phyloP scores from a whole-genome alignment of 805 yeast genomes.

The Maudiozyma turicensis region DNA sequence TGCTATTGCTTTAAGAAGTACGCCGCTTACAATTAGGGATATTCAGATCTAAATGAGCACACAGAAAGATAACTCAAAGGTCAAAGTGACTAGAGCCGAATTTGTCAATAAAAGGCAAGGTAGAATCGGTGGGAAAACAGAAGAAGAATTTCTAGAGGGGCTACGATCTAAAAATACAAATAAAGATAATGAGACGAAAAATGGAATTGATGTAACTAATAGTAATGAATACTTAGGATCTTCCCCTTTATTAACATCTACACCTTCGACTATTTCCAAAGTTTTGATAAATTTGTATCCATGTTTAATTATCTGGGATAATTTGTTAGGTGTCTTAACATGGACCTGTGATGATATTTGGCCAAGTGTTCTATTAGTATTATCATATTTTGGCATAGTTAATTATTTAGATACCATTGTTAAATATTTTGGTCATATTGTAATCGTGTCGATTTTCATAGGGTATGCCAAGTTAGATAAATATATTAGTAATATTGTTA shows the following conservation, averaged over 20 bases:
- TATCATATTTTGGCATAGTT: slow-evolving; percentile 44
- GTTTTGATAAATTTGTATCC: slow-evolving; percentile 80
- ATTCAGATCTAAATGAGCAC: neutral
- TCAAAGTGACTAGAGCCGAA: slow-evolving; percentile 19
- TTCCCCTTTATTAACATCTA: slow-evolving; percentile 75
- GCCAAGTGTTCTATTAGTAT: slow-evolving; percentile 50
- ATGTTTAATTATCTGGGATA: slow-evolving; percentile 66
- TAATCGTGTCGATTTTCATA: slow-evolving; percentile 49
- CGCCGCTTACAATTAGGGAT: neutral
- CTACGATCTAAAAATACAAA: neutral
- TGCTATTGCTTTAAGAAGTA: no score
- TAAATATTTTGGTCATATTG: slow-evolving; percentile 70
- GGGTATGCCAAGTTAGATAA: slow-evolving; percentile 51
- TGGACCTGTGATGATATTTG: slow-evolving; percentile 88
- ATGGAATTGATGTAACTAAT: slow-evolving; percentile 3
- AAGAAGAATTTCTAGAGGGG: slow-evolving; percentile 13
- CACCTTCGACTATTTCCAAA: slow-evolving; percentile 86
- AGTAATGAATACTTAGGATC: slow-evolving; percentile 24
- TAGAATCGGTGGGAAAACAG: slow-evolving; percentile 25
- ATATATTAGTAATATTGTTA: slow-evolving; percentile 39
- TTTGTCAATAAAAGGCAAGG: slow-evolving; percentile 19
- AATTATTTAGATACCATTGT: slow-evolving; percentile 65
- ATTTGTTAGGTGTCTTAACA: slow-evolving; percentile 60
- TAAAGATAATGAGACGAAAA: neutral
- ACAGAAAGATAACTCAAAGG: slow-evolving; percentile 7